Base-by-base conservation (phyloP, 371 early-diverging fungal genomes). In the Mortierella sp. region DNA sequence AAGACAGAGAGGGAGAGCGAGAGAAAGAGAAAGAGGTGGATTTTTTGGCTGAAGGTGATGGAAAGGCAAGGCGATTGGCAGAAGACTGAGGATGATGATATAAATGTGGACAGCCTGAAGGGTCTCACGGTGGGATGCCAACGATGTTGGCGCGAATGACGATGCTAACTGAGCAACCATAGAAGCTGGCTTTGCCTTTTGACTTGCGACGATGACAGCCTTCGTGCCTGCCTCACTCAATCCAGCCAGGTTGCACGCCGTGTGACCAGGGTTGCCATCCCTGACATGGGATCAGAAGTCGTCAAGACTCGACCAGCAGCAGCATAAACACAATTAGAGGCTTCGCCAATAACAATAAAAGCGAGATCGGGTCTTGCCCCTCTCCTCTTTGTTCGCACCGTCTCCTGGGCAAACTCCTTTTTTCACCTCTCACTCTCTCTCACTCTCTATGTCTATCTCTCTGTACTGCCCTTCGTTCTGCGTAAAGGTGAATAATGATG, bases 1-100 rank as follows among this genome's bases (percentile, higher is more conserved):
- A 31, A 54, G 39, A 41, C 11, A 4, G 28, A 37, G 34, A 57
- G 37, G 32, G 48, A 26, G 26, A 34, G 43, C 41, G 46, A 53
- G 31, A 50, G 42, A 64, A 30, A 23, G 28, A 32, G 41, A 56
- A 14, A 37, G 14, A 8, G 46, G 21, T n/a, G n/a, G n/a, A n/a
- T n/a, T n/a, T n/a, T n/a, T n/a, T n/a, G n/a, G n/a, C n/a, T n/a
- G n/a, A n/a, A n/a, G n/a, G n/a, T n/a, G n/a, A n/a, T n/a, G n/a
- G 4, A 21, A 23, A 37, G 24, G 27, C 23, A 39, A 54, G 27
- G 17, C 28, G 24, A n/a, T 19, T 24, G 37, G 27, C 44, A 15
- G 24, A 32, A 48, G 8, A 23, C 8, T 28, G 39, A 27, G 49
- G 24, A 32, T 19, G 37, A 37, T 26, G 39, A 26, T 34, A 34